These are phyloP conservation scores for Metschnikowia drakensbergensis DNA, from an alignment of 805 yeast species.

Conservation along the genomic window DNA sequence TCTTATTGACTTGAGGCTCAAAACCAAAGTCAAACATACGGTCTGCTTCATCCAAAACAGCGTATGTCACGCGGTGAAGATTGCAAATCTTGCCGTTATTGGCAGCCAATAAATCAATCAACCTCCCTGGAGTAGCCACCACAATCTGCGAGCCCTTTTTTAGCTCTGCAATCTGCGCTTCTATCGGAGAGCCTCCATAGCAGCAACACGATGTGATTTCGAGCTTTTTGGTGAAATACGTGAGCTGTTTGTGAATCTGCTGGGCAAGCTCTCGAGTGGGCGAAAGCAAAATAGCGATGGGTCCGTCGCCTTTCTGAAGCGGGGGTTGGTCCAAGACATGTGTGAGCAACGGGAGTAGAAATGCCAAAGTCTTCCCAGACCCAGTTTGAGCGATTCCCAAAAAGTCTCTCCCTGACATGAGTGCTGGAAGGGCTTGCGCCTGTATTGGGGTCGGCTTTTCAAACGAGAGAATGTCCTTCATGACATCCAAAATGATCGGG, in stretches of 20 bases:
- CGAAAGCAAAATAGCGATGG: slow-evolving; percentile 72
- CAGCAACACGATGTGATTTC: slow-evolving; percentile 65
- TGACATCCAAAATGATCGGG: slow-evolving; percentile 46
- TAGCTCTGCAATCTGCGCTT: slow-evolving; percentile 73
- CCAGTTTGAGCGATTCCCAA: slow-evolving; percentile 97
- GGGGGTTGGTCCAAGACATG: slow-evolving; percentile 76
- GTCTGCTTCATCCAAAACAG: slow-evolving; percentile 96
- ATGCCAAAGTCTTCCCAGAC: slow-evolving; percentile 91
- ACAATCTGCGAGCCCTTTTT: slow-evolving; percentile 76
- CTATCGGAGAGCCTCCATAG: slow-evolving; percentile 86
- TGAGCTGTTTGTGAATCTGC: slow-evolving; percentile 71
- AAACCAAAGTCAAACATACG: slow-evolving; percentile 96
- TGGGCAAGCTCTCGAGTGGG: slow-evolving; percentile 92
- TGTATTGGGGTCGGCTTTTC: slow-evolving; percentile 81
- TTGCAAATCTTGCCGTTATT: slow-evolving; percentile 75
- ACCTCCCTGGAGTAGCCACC: slow-evolving; percentile 93
- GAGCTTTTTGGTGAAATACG: slow-evolving; percentile 50
- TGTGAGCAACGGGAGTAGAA: slow-evolving; percentile 75
- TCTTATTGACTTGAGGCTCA: slow-evolving; percentile 89
- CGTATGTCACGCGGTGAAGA: slow-evolving; percentile 64
- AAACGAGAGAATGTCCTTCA: slow-evolving; percentile 50
- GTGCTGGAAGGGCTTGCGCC: slow-evolving; percentile 83
- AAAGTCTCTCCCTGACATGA: slow-evolving; percentile 85
- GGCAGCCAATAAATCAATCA: slow-evolving; percentile 82
- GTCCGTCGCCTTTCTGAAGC: slow-evolving; percentile 56